Percentiles rank a stretch among this genome's conserved stretches.
Conservation (phyloP, 805 yeast genomes). For the Nakazawaea anatomiae region DNA sequence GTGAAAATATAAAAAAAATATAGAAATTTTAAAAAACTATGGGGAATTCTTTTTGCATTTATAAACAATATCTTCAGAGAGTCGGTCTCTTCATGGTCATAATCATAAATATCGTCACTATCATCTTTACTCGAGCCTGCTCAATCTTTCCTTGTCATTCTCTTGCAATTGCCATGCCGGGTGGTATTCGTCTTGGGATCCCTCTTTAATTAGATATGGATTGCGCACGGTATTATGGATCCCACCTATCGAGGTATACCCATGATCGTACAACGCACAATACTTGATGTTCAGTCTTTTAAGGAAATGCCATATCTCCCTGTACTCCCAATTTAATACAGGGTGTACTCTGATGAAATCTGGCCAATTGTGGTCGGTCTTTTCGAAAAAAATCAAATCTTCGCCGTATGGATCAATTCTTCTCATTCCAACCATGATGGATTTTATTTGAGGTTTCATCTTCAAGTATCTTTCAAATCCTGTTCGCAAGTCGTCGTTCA, state of each 20-base stretch:
- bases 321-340: conserved; percentile 79
- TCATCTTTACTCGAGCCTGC: conserved; percentile 14
- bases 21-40: too few species aligned
- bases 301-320: conserved; percentile 82
- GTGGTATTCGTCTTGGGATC: conserved; percentile 21
- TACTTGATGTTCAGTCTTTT: conserved; percentile 53
- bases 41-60: too few species aligned
- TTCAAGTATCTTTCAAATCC: conserved; percentile 66
- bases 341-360: conserved; percentile 80
- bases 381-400: conserved; percentile 51
- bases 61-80: too few species aligned
- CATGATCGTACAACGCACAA: conserved; percentile 72
- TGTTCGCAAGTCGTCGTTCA: conserved; percentile 44
- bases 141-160: conserved; percentile 51
- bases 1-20: too few species aligned
- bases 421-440: conserved; percentile 84
- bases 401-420: conserved; percentile 82
- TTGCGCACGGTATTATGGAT: conserved; percentile 63
- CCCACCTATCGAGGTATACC: conserved; percentile 91
- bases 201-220: conserved; percentile 41
- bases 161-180: conserved; percentile 60
- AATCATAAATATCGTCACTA: too few species aligned
- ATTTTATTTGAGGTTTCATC: conserved; percentile 47
- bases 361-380: conserved; percentile 92
- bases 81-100: too few species aligned